These are phyloP conservation scores for Zygosaccharomyces pseudobailii DNA, from an alignment of 1,139 yeast genomes.

Conservation along the genomic window DNA sequence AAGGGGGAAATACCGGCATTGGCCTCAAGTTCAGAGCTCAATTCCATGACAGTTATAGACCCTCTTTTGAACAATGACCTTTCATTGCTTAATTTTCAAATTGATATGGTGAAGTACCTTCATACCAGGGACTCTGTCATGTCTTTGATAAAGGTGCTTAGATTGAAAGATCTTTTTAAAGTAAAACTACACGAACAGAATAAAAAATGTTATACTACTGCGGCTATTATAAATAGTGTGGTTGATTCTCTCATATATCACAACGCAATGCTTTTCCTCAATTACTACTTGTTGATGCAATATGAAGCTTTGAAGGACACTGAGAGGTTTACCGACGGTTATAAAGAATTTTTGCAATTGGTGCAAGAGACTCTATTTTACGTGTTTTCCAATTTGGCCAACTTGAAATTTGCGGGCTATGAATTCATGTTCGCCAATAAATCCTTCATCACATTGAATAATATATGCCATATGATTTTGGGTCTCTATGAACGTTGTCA, in stretches of 20 bases:
- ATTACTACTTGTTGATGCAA: conserved; percentile 24
- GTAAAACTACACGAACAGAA: conserved; percentile 19
- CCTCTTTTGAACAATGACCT: conserved; percentile 23
- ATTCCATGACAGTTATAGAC: conserved; percentile 25
- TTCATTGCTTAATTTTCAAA: conserved; percentile 19
- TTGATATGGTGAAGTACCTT: conserved; percentile 25
- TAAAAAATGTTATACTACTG: conserved; percentile 23
- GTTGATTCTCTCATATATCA: conserved; percentile 29
- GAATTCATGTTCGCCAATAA: conserved; percentile 28
- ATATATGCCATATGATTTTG: conserved; percentile 23
- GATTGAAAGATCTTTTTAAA: conserved; percentile 19
- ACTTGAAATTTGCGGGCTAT: conserved; percentile 30
- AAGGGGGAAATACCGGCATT: conserved; percentile 28
- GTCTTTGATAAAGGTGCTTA: conserved; percentile 21
- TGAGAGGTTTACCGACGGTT: conserved; percentile 18
- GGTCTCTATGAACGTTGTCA: conserved; percentile 24
- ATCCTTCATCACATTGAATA: conserved; percentile 22
- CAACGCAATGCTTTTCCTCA: conserved; percentile 22
- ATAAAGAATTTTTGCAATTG: conserved; percentile 23
- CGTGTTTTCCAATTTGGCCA: conserved; percentile 32
- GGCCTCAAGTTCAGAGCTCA: conserved; percentile 15
- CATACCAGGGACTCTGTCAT: conserved; percentile 24
- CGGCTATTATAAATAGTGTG: conserved; percentile 23
- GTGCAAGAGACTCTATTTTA: conserved; percentile 29
- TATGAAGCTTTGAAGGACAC: conserved; percentile 22